phyloP scores from a whole-genome alignment of 192 early-diverging fungal genomes.

The Irineochytrium annulatum region DNA sequence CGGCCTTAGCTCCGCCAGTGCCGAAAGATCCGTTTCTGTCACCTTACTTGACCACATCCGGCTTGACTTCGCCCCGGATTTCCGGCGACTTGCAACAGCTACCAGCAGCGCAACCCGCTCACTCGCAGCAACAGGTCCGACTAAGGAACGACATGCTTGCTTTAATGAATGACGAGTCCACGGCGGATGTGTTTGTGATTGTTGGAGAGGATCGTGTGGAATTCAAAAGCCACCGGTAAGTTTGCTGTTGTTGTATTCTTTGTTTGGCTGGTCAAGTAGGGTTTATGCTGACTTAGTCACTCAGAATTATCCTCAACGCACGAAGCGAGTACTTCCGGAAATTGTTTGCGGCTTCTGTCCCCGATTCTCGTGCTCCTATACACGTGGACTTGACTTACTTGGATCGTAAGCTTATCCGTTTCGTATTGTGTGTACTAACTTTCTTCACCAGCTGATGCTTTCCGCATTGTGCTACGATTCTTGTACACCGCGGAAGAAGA shows the following conservation, averaged over 20 bases:
- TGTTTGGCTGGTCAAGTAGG: not conserved
- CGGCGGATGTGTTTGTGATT: constrained; percentile 8
- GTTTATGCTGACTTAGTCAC: not conserved
- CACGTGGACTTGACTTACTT: constrained; percentile 9
- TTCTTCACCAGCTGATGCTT: constrained; percentile 15
- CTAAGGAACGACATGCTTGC: constrained; percentile 10
- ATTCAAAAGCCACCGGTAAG: constrained; percentile 19
- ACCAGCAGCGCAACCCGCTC: too few relatives aligned
- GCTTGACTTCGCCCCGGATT: too few relatives aligned
- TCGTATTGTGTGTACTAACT: not conserved
- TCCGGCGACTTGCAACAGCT: too few relatives aligned
- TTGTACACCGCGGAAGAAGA: constrained; percentile 19
- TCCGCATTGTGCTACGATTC: constrained; percentile 16
- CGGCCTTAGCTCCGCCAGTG: too few relatives aligned
- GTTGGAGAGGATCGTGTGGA: constrained; percentile 19
- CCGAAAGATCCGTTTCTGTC: too few relatives aligned
- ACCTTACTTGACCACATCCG: too few relatives aligned
- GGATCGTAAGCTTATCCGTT: constrained; percentile 7
- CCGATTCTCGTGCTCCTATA: not conserved
- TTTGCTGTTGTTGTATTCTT: not conserved
- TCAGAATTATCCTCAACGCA: constrained; percentile 18
- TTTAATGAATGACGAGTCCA: not conserved
- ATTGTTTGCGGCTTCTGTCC: not conserved
- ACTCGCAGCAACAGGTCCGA: too few relatives aligned
- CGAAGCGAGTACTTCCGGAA: constrained; percentile 16